Evolutionary conservation across 108 stramenopile species (phyloP).

Genomic region (Cyclotella choctawhatcheeana): DNA sequence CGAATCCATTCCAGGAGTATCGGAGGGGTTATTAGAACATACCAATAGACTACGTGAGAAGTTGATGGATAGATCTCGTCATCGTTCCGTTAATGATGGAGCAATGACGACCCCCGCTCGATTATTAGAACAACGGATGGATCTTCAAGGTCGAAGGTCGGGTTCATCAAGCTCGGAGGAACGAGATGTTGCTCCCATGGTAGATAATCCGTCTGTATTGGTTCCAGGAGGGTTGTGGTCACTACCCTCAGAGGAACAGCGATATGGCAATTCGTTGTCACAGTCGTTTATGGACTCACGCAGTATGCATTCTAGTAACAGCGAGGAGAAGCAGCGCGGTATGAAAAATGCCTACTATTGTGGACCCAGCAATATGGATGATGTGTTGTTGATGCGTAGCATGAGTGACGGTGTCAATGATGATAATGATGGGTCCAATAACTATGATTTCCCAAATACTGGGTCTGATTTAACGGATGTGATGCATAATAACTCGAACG

Average conservation of each 20-base stretch:
- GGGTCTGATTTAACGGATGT: not conserved
- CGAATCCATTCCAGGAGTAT: not conserved
- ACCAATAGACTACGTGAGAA: constrained; percentile 8
- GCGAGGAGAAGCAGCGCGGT: not conserved
- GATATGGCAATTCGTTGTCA: not conserved
- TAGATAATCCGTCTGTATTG: not conserved
- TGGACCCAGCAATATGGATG: constrained; percentile 2
- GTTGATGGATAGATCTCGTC: constrained; percentile 6
- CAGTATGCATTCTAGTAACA: constrained; percentile 4
- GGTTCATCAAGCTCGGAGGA: not conserved
- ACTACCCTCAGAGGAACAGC: constrained; percentile 8
- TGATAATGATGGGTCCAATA: not conserved
- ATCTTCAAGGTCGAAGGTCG: not conserved
- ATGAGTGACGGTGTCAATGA: constrained; percentile 2
- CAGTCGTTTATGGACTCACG: not conserved
- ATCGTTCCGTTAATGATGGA: not conserved
- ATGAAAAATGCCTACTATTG: constrained; percentile 2
- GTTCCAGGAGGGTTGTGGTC: constrained; percentile 37
- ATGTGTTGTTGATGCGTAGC: constrained; percentile 35
- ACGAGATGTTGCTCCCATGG: not conserved
- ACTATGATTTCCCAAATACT: not conserved
- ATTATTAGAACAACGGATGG: constrained; percentile 3
- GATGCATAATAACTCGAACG: not conserved
- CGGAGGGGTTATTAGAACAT: constrained; percentile 2
- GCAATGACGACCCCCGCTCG: constrained; percentile 2